phyloP scores from a whole-genome alignment of 306 rosid genomes.

The Corylus avellana region DNA sequence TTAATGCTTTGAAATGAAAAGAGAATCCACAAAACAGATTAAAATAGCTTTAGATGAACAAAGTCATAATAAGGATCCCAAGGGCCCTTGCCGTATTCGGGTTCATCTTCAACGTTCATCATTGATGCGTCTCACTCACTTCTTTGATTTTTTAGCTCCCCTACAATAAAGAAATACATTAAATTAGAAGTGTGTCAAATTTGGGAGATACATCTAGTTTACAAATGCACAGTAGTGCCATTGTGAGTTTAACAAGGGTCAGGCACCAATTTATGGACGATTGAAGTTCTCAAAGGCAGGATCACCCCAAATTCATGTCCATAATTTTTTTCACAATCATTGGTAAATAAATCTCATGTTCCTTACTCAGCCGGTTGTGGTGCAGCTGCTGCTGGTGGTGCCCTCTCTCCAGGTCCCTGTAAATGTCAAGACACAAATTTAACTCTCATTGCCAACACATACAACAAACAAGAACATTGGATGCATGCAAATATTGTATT shows the following conservation, averaged over 20 bases:
- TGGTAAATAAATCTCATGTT: neutral
- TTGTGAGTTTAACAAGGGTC: neutral
- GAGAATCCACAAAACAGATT: neutral
- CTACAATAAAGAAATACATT: slow-evolving; percentile 13
- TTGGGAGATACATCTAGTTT: neutral
- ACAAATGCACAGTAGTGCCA: neutral
- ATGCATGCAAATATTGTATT: neutral
- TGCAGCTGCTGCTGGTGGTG: slow-evolving; percentile 28
- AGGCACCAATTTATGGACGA: neutral
- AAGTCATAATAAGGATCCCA: slow-evolving; percentile 14
- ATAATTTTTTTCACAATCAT: neutral
- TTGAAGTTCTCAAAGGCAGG: neutral
- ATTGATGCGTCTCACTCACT: slow-evolving; percentile 27
- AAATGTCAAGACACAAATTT: neutral
- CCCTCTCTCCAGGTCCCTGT: slow-evolving; percentile 55
- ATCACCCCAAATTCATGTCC: neutral
- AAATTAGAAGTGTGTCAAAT: neutral
- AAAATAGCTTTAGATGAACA: slow-evolving; percentile 12
- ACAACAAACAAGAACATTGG: neutral
- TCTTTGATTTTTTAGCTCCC: slow-evolving; percentile 45
- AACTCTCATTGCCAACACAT: neutral
- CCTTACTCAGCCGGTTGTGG: slow-evolving; percentile 44
- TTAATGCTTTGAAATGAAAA: slow-evolving; percentile 20
- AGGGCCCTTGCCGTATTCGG: neutral
- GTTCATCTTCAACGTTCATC: slow-evolving; percentile 12